These are phyloP conservation scores for Parascedosporium putredinis DNA, from an alignment of 2,329 filamentous ascomycete genomes.

Conservation along the genomic window DNA sequence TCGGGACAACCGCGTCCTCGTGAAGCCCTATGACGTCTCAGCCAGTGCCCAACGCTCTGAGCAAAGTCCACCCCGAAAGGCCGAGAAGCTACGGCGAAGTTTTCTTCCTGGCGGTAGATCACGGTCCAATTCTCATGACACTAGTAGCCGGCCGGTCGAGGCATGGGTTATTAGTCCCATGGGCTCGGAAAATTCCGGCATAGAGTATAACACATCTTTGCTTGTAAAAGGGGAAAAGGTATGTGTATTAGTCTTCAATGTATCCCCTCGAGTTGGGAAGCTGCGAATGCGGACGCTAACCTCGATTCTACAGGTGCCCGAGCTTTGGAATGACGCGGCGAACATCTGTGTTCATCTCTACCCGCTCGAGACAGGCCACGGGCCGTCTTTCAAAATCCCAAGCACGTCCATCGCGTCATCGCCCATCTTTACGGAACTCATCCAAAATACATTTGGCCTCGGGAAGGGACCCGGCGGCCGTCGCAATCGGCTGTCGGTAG, in stretches of 20 bases:
- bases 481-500: conserved; percentile 35
- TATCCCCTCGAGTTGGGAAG: too few relatives aligned
- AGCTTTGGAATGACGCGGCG: conserved; percentile 54
- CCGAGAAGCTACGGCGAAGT: conserved; percentile 30
- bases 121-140: conserved; percentile 36
- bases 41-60: neutral
- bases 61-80: neutral
- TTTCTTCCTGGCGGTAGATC: conserved; percentile 44
- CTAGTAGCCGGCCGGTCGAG: conserved; percentile 15
- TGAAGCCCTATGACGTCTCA: neutral
- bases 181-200: conserved; percentile 29
- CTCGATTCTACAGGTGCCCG: conserved; percentile 45
- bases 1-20: neutral
- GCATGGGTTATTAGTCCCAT: conserved; percentile 43
- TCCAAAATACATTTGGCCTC: neutral
- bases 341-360: conserved; percentile 48
- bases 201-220: conserved; percentile 45
- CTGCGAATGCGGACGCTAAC: too few relatives aligned
- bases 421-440: conserved; percentile 39
- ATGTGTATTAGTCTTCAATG: too few relatives aligned
- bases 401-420: conserved; percentile 44
- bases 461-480: conserved; percentile 34
- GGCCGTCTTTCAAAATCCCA: conserved; percentile 51
- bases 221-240: conserved; percentile 47
- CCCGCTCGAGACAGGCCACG: conserved; percentile 35